Conservation (phyloP, 108 stramenopile species). For the Conticribra guillardii region DNA sequence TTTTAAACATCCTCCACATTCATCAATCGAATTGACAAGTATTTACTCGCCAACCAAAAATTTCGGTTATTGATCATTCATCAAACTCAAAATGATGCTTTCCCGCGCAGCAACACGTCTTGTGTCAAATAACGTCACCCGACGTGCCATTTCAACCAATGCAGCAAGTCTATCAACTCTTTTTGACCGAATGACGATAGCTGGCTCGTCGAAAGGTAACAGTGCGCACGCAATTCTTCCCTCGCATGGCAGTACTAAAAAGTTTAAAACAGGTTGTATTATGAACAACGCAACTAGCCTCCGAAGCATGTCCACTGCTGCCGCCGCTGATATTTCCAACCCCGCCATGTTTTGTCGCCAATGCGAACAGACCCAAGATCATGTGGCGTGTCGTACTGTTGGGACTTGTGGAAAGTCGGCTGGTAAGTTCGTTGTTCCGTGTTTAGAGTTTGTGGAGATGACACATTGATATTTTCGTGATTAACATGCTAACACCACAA, state of each 20-base stretch:
- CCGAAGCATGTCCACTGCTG: slow-evolving; percentile 3
- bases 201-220: not conserved
- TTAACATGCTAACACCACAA: not conserved
- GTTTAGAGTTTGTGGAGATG: not conserved
- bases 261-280: not conserved
- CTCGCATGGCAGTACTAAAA: not conserved
- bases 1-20: not conserved
- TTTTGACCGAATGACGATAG: not conserved
- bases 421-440: slow-evolving; percentile 28
- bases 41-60: not conserved
- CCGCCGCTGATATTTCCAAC: slow-evolving; percentile 36
- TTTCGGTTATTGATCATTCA: too few species aligned
- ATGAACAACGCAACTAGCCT: not conserved
- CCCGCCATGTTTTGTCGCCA: slow-evolving; percentile 85
- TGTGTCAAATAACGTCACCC: not conserved
- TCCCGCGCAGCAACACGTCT: slow-evolving; percentile 15
- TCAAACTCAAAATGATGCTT: slow-evolving; percentile 12
- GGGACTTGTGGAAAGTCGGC: slow-evolving; percentile 77
- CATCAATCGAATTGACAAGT: not conserved
- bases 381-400: slow-evolving; percentile 70
- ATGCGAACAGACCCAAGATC: slow-evolving; percentile 82
- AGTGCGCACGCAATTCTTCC: not conserved
- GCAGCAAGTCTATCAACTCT: slow-evolving; percentile 9
- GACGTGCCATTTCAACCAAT: slow-evolving; percentile 1
- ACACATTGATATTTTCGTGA: not conserved